Percentiles rank a stretch among this genome's conserved stretches.
These are phyloP conservation scores for Wickerhamiella domercqiae DNA, from an alignment of 805 yeast species.

Conservation along the genomic window DNA sequence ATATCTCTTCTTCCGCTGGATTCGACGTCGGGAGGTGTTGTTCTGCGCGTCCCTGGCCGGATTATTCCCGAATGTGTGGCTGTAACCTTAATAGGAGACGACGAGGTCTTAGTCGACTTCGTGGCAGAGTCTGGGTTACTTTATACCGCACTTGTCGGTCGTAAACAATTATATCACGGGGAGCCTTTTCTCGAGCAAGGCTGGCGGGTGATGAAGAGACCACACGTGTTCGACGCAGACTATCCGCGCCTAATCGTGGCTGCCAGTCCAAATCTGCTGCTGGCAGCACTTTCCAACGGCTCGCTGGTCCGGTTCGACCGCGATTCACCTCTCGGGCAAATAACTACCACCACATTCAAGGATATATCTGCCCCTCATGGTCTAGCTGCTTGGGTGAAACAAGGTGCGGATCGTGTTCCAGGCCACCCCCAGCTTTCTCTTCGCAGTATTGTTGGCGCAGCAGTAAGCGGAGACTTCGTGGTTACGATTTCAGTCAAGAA, in stretches of 20 bases:
- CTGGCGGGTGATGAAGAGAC: constrained; percentile 58
- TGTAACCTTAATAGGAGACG: constrained; percentile 19
- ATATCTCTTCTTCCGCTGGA: constrained; percentile 12
- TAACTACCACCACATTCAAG: constrained; percentile 25
- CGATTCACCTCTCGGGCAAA: constrained; percentile 20
- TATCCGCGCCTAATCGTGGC: constrained; percentile 39
- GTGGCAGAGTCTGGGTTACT: constrained; percentile 38
- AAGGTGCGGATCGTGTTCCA: constrained; percentile 26
- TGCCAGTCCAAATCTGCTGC: constrained; percentile 29
- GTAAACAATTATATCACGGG: constrained; percentile 29
- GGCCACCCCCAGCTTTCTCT: constrained; percentile 30
- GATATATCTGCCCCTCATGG: constrained; percentile 14
- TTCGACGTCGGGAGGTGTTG: constrained; percentile 5
- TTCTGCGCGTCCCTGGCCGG: constrained; percentile 22
- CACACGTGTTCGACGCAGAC: constrained; percentile 37
- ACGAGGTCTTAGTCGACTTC: constrained; percentile 18
- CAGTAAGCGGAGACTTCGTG: constrained; percentile 22
- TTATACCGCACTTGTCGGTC: constrained; percentile 33
- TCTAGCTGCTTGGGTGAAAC: constrained; percentile 19
- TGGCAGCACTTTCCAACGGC: constrained; percentile 63
- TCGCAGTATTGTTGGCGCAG: constrained; percentile 23
- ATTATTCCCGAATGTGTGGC: constrained; percentile 27
- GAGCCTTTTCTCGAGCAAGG: constrained; percentile 15
- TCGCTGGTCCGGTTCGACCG: constrained; percentile 35
- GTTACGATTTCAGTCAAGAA: constrained; percentile 42